Evolutionary conservation across 257 asterid species (phyloP).

Genomic region (Solanum appendiculatum): DNA sequence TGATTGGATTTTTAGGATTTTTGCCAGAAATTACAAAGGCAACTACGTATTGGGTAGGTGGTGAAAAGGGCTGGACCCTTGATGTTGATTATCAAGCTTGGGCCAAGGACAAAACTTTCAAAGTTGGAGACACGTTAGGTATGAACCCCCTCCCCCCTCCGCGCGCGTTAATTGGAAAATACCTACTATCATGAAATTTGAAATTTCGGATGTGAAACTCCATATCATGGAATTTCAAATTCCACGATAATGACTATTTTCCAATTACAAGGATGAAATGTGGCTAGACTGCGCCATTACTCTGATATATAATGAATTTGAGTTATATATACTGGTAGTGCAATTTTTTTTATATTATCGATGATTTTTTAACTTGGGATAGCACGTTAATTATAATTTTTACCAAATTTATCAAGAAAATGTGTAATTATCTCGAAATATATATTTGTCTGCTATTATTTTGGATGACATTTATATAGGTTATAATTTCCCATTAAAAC

Average conservation of each 20-base stretch:
- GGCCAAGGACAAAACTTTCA: constrained; percentile 7
- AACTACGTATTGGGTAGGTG: constrained; percentile 9
- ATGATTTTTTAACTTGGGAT: neutral
- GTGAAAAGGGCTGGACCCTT: neutral
- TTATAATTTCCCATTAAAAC: neutral
- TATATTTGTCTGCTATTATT: neutral
- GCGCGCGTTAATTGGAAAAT: neutral
- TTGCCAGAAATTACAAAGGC: constrained; percentile 2
- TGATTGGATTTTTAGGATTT: neutral
- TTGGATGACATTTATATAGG: neutral
- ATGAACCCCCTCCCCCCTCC: neutral
- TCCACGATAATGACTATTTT: neutral
- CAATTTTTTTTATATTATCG: no score
- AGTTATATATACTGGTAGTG: neutral
- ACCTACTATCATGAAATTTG: neutral
- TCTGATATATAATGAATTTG: neutral
- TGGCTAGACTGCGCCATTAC: neutral
- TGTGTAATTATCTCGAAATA: neutral
- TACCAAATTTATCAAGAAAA: neutral
- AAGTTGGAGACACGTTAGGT: constrained; percentile 7
- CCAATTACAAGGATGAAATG: neutral
- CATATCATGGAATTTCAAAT: neutral
- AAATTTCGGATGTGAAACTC: neutral
- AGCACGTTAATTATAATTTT: neutral
- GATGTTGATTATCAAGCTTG: constrained; percentile 1